Percentiles rank a stretch among this genome's conserved stretches.
phyloP scores from a whole-genome alignment of 352 stramenopile species.

The Saprolegnia parasitica region DNA sequence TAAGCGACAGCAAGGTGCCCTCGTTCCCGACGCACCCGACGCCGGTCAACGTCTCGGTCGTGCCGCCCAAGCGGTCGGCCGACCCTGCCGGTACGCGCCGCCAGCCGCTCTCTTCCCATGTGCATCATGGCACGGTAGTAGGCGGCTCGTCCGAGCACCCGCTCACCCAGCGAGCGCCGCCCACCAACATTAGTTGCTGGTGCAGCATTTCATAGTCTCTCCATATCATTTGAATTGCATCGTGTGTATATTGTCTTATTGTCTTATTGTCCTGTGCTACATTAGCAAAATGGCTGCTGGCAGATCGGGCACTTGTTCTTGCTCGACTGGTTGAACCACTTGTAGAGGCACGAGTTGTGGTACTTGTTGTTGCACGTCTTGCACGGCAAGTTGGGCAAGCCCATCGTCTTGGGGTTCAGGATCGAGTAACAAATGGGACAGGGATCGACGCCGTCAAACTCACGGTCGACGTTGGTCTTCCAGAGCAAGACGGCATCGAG shows the following conservation, averaged over 20 bases:
- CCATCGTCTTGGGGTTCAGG: constrained; percentile 88
- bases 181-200: constrained; percentile 4
- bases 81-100: not conserved
- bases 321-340: constrained; percentile 92
- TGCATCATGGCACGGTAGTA: not conserved
- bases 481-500: constrained; percentile 89
- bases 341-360: constrained; percentile 91
- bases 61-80: constrained; percentile 43
- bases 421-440: constrained; percentile 92
- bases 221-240: constrained; percentile 5
- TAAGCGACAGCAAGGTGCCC: constrained; percentile 78
- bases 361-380: constrained; percentile 92
- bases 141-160: not conserved
- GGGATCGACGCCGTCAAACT: constrained; percentile 89
- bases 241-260: constrained; percentile 29
- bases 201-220: constrained; percentile 1
- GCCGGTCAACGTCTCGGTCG: constrained; percentile 90
- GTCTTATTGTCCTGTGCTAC: not conserved
- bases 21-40: constrained; percentile 92
- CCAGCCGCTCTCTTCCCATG: not conserved
- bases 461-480: constrained; percentile 90
- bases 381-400: constrained; percentile 80
- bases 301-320: constrained; percentile 93
- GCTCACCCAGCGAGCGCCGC: not conserved
- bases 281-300: constrained; percentile 83